Percentiles rank a stretch among this genome's conserved stretches.
Conservation (phyloP, 2,329 filamentous ascomycete species). For the Metarhizium anisopliae region DNA sequence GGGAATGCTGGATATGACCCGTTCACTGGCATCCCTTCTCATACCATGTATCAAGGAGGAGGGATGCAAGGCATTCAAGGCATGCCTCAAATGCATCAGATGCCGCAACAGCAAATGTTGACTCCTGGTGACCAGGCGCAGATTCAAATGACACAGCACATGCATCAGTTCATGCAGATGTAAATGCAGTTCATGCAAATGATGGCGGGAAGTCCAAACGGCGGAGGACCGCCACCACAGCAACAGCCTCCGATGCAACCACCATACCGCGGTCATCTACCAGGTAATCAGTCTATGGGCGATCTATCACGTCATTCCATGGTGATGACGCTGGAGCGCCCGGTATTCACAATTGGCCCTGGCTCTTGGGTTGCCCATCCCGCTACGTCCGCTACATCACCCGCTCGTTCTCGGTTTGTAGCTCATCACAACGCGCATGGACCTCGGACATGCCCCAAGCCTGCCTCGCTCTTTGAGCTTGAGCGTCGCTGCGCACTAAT, state of each 20-base stretch:
- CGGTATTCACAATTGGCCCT: too few relatives aligned
- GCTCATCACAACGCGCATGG: too few relatives aligned
- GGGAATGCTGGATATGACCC: slow-evolving; percentile 37
- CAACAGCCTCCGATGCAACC: slow-evolving; percentile 7
- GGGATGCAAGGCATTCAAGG: slow-evolving; percentile 8
- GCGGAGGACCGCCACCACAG: slow-evolving; percentile 20
- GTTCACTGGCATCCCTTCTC: slow-evolving; percentile 36
- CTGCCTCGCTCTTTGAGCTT: too few relatives aligned
- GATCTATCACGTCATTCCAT: slow-evolving; percentile 37
- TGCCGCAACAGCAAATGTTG: slow-evolving; percentile 37
- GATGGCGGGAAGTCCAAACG: slow-evolving; percentile 43
- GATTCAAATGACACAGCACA: slow-evolving; percentile 72
- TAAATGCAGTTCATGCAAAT: slow-evolving; percentile 93
- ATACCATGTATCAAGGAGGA: slow-evolving; percentile 30
- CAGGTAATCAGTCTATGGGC: slow-evolving; percentile 31
- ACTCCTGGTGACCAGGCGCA: slow-evolving; percentile 63
- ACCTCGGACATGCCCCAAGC: too few relatives aligned
- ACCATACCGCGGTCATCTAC: slow-evolving; percentile 15
- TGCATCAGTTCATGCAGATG: slow-evolving; percentile 85
- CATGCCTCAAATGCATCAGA: slow-evolving; percentile 27
- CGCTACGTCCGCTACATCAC: too few relatives aligned
- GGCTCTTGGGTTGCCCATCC: too few relatives aligned
- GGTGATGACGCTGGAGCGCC: too few relatives aligned
- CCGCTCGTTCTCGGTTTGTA: too few relatives aligned
- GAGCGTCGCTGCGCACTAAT: too few relatives aligned